Evolutionary conservation across 352 stramenopile species (phyloP), one percentile per base, ranked within the genome.

Genomic region (Pythium myriotylum): DNA sequence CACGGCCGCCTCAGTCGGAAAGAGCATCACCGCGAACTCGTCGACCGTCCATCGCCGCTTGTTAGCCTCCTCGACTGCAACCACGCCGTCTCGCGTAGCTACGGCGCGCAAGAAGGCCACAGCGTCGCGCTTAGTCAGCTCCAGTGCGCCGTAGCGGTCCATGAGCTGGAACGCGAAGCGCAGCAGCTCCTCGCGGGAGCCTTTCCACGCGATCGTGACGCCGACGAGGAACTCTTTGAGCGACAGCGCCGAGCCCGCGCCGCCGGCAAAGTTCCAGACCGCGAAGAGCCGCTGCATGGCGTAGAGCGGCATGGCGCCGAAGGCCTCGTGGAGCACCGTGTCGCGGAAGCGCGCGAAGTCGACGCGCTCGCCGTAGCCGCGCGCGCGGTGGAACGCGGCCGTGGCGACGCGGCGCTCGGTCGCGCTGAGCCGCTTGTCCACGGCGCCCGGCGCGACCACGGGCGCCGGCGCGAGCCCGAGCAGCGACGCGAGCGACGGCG

Each of bases 141-240:
- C 68, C 41, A 68, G 48, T 0, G 22, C 24, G 2, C 48, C 37
- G 16, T 51, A 29, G 2, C 45, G 29, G 51, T 67, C 65, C 55
- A 81, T 72, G 22, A 84, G 62, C 58, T 76, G 65, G 29, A 79
- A 88, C 12, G 73, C 51, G 39, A 82, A 75, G 23, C 37, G 42
- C n/a, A 87, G 40, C 10, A 78, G 76, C 43, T 86, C 74, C n/a
- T 79, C 67, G 3, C 55, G 72, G 7, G 67, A 71, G 14, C 78
- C 67, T 59, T 77, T 82, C 19, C 32, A 56, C 5, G 65, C 59
- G 29, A 70, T 51, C 39, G 61, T 43, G 10, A 79, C 45, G 24
- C 69, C 74, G 9, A 67, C 57, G 26, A 77, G 49, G 37, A 88
- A 88, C 39, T 79, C 72, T 14, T 70, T 59, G 19, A 75, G 55